Evolutionary conservation across 768 basidiomycete species (phyloP).

Genomic region (Dacryopinax primogenitus): DNA sequence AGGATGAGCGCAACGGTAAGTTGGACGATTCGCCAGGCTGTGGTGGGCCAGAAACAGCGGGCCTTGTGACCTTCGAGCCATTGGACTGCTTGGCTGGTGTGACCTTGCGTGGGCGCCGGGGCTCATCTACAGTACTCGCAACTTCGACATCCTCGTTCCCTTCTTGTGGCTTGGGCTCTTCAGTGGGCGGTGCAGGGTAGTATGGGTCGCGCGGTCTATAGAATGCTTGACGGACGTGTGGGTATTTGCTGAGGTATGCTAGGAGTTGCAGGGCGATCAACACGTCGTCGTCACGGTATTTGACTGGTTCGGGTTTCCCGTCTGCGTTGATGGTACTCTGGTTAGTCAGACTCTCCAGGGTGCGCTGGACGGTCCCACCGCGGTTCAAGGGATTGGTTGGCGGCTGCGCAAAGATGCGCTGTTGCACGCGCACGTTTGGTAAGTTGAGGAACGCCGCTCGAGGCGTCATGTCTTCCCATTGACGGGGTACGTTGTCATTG

Average conservation of each 20-base stretch:
- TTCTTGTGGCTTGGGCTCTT: slow-evolving; percentile 8
- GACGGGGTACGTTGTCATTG: not conserved
- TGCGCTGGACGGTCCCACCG: not conserved
- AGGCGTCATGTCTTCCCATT: slow-evolving; percentile 6
- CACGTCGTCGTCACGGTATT: slow-evolving; percentile 87
- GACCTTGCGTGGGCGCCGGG: not conserved
- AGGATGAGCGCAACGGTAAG: slow-evolving; percentile 12
- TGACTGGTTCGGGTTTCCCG: slow-evolving; percentile 18
- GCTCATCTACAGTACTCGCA: slow-evolving; percentile 11
- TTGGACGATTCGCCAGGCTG: slow-evolving; percentile 25
- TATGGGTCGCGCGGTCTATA: slow-evolving; percentile 78
- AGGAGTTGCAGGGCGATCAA: slow-evolving; percentile 80
- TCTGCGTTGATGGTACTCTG: slow-evolving; percentile 4
- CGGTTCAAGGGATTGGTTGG: not conserved
- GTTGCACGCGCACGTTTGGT: not conserved
- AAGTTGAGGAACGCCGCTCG: not conserved
- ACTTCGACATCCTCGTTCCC: slow-evolving; percentile 12
- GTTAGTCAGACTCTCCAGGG: not conserved
- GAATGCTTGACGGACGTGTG: slow-evolving; percentile 91
- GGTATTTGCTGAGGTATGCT: slow-evolving; percentile 94
- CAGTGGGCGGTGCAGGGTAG: slow-evolving; percentile 36
- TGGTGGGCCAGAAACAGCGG: slow-evolving; percentile 22
- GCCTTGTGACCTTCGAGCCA: slow-evolving; percentile 12
- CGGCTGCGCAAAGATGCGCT: slow-evolving; percentile 6
- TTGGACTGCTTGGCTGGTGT: slow-evolving; percentile 19